These are phyloP conservation scores for Backusella westeae DNA, from an alignment of 192 early-diverging fungal genomes.

Conservation along the genomic window DNA sequence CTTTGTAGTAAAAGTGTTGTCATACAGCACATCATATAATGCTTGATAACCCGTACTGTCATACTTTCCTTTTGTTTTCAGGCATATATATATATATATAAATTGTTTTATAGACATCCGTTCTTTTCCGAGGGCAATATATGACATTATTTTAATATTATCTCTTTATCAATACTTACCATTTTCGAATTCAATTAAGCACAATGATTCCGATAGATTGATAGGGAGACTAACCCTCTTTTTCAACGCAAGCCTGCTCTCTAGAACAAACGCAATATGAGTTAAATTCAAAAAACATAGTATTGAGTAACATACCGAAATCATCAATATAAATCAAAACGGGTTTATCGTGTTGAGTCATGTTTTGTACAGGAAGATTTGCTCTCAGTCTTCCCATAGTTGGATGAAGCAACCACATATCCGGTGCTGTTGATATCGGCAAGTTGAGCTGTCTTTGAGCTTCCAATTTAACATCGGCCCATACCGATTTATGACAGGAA, in stretches of 20 bases:
- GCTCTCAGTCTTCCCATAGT: neutral
- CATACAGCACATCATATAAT: neutral
- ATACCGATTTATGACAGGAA: neutral
- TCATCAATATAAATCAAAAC: neutral
- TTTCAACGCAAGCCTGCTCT: neutral
- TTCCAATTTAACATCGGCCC: neutral
- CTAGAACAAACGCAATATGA: neutral
- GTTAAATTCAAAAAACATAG: neutral
- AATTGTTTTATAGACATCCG: neutral
- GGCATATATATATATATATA: no score
- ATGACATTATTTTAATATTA: neutral
- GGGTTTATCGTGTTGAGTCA: neutral
- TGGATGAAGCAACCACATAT: neutral
- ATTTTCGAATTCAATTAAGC: neutral
- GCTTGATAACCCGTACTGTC: neutral
- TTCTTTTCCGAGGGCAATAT: neutral
- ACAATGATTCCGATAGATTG: neutral
- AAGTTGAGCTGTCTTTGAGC: neutral
- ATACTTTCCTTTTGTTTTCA: neutral
- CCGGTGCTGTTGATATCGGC: neutral
- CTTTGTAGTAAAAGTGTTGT: neutral
- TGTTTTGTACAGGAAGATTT: neutral
- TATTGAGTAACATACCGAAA: neutral
- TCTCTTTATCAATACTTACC: neutral
- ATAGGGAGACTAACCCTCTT: neutral